Percentiles rank a stretch among this genome's conserved stretches.
These are phyloP conservation scores for Cantharellus anzutake DNA, from an alignment of 768 basidiomycete species.

Conservation along the genomic window DNA sequence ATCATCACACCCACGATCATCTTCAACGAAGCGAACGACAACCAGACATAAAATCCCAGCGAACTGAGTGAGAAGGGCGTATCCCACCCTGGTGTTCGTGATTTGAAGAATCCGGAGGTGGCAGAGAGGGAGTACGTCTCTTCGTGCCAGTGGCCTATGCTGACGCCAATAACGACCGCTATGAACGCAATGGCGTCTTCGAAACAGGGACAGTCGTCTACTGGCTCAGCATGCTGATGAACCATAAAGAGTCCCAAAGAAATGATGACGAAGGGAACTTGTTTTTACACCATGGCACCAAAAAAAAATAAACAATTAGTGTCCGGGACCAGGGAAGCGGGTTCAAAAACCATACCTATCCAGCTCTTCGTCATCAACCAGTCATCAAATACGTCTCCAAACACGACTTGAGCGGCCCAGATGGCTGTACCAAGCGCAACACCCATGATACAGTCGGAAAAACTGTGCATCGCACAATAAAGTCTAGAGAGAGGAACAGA, in stretches of 20 bases:
- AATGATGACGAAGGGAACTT: slow-evolving; percentile 13
- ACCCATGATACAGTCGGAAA: slow-evolving; percentile 53
- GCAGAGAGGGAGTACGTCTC: slow-evolving; percentile 11
- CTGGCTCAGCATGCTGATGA: slow-evolving; percentile 84
- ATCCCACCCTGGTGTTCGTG: slow-evolving; percentile 10
- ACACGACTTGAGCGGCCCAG: slow-evolving; percentile 30
- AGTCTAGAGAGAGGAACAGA: slow-evolving; percentile 14
- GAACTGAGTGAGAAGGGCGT: slow-evolving; percentile 7
- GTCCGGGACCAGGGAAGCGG: background rate
- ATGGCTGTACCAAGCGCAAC: slow-evolving; percentile 42
- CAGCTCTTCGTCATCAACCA: slow-evolving; percentile 18
- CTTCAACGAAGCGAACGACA: slow-evolving; percentile 25
- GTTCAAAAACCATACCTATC: slow-evolving; percentile 13
- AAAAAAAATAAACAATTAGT: slow-evolving; percentile 5
- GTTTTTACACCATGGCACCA: slow-evolving; percentile 16
- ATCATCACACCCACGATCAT: slow-evolving; percentile 35
- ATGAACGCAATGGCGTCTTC: slow-evolving; percentile 90
- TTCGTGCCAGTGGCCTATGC: slow-evolving; percentile 47
- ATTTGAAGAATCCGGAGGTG: slow-evolving; percentile 6
- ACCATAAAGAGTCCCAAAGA: slow-evolving; percentile 46
- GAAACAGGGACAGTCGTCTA: slow-evolving; percentile 95
- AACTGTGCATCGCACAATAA: slow-evolving; percentile 79
- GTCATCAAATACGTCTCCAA: slow-evolving; percentile 22
- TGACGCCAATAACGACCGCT: slow-evolving; percentile 63
- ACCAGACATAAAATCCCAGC: slow-evolving; percentile 15